Evolutionary conservation across 2,329 filamentous ascomycete genomes (phyloP), one percentile per base, ranked within the genome.

Genomic region (Metarhizium sp.): DNA sequence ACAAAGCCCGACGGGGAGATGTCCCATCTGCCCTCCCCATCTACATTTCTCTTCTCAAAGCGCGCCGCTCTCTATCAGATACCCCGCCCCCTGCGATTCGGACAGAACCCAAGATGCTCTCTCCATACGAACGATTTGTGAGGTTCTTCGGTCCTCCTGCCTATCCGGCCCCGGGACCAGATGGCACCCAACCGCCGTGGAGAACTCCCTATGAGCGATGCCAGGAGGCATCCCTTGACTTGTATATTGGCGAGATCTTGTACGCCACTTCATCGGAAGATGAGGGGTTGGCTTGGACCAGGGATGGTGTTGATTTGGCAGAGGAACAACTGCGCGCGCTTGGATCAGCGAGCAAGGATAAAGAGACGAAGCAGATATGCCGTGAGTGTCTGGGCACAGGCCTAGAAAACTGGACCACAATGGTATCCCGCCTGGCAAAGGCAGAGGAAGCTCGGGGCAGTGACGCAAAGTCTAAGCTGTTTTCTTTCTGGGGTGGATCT

Each of bases 181-280:
- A 88, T 51, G 92, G 92, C 54, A 81, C 87, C 50, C 72, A 80
- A 3, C 78, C 86, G 0, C 83, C 92, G 0, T 71, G 78, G 55
- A 86, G 89, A 50, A 81, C 80, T 55, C 66, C 82, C 10, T 75
- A 78, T 32, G 83, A 88, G 60, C 79, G 81, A 42, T 96, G 92
- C 69, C 87, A 94, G 61, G 92, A 96, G 70, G 90, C 91, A 2
- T 90, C 84, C 0, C 73, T 96, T 14, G 91, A 90, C 77, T 80
- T 91, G 29, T 94, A 96, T 70, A 92, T 97, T 59, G 92, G 92
- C 57, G 92, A 97, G 73, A 95, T 97, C 52, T 79, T 97, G 36
- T 96, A 88, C 69, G 82, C 89, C 0, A 81, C 80, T 4, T 62
- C 66, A 1, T 72, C 70, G 18, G 74, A 76, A 52, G 84, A 89